Conservation (phyloP, 2,329 filamentous ascomycete genomes). For the Annulohypoxylon truncatum region DNA sequence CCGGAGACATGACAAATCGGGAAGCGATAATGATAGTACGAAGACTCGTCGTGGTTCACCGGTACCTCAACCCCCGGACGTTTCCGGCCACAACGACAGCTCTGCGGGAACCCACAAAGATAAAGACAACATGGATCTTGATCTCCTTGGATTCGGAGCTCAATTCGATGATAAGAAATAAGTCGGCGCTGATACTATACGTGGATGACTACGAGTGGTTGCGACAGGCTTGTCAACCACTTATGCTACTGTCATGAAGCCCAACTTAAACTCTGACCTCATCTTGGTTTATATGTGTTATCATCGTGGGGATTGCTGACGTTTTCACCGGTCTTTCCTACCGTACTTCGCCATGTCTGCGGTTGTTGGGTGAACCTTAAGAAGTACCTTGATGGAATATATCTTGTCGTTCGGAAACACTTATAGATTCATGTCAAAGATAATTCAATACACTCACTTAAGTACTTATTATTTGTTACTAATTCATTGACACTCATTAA, state of each 20-base stretch:
- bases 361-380: not conserved
- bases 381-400: not conserved
- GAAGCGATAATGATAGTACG: slow-evolving; percentile 6
- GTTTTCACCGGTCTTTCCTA: not conserved
- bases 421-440: not conserved
- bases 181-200: not conserved
- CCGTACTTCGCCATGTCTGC: not conserved
- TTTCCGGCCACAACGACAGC: not conserved
- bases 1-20: not conserved
- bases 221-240: too few relatives aligned
- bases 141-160: slow-evolving; percentile 18
- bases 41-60: slow-evolving; percentile 21
- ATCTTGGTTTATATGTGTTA: not conserved
- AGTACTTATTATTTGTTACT: not conserved
- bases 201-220: not conserved
- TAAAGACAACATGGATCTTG: not conserved
- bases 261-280: not conserved
- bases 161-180: slow-evolving; percentile 17
- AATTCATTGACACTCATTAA: too few relatives aligned
- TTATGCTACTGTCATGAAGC: not conserved
- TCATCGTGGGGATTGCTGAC: not conserved
- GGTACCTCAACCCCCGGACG: slow-evolving; percentile 4
- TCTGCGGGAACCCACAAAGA: not conserved
- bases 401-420: not conserved
- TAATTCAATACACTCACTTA: not conserved